Conservation (phyloP, 179 eudicot species). For the Vitellaria paradoxa region DNA sequence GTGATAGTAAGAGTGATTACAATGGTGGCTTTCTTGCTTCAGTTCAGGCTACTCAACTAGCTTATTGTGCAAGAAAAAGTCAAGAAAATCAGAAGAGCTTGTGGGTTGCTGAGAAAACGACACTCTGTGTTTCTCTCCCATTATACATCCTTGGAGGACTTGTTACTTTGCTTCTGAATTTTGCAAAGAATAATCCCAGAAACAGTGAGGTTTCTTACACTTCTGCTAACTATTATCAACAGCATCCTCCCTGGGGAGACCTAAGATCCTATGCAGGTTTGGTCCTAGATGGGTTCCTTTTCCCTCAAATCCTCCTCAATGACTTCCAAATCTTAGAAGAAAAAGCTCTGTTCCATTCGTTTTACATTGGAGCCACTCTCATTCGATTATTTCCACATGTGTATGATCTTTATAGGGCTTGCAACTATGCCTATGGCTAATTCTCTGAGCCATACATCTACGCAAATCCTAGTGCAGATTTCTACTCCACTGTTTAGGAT, state of each 20-base stretch:
- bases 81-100: constrained; percentile 23
- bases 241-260: constrained; percentile 28
- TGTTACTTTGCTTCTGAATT: constrained; percentile 35
- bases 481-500: constrained; percentile 69
- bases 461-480: constrained; percentile 59
- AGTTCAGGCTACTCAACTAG: constrained; percentile 58
- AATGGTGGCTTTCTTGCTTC: constrained; percentile 65
- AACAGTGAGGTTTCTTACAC: not conserved
- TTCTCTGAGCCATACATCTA: constrained; percentile 37
- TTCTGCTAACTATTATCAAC: too few species aligned
- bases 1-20: constrained; percentile 56
- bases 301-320: constrained; percentile 74
- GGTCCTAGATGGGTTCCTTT: constrained; percentile 54
- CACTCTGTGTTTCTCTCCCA: constrained; percentile 34
- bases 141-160: constrained; percentile 43
- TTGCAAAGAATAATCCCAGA: constrained; percentile 19
- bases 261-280: constrained; percentile 63
- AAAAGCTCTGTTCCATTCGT: constrained; percentile 43
- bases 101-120: constrained; percentile 50
- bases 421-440: not conserved
- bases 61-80: constrained; percentile 45
- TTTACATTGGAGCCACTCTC: constrained; percentile 58
- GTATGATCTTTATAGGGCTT: constrained; percentile 51
- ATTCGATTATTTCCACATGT: constrained; percentile 65
- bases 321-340: constrained; percentile 39